Percentiles rank a stretch among this genome's conserved stretches.
Evolutionary conservation across 768 basidiomycete genomes (phyloP).

Genomic region (Amanita rubescens): DNA sequence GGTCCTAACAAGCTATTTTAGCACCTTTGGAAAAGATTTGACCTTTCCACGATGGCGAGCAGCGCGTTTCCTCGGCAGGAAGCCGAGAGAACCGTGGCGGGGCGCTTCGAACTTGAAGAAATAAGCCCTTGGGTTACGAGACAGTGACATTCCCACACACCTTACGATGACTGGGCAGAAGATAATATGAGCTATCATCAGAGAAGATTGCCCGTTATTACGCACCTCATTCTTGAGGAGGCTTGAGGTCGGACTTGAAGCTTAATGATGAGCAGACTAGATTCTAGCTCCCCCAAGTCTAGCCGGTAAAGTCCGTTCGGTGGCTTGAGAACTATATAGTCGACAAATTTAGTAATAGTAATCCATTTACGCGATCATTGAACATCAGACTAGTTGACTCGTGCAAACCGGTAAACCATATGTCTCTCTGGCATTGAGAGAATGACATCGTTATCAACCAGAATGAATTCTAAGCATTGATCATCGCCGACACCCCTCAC

Average conservation of each 20-base stretch:
- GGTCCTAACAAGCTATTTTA: conserved; percentile 16
- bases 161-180: conserved; percentile 72
- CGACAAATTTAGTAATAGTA: conserved; percentile 3
- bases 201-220: conserved; percentile 11
- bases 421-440: too few species aligned
- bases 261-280: conserved; percentile 22
- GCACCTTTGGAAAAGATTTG: conserved; percentile 97
- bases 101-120: conserved; percentile 86
- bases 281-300: conserved; percentile 16
- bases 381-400: too few species aligned
- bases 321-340: conserved; percentile 38
- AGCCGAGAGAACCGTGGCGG: conserved; percentile 96
- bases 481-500: neutral
- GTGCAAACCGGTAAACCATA: too few species aligned
- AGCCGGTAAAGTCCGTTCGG: conserved; percentile 30
- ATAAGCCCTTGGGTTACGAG: conserved; percentile 8
- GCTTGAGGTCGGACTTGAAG: conserved; percentile 35
- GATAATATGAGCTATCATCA: neutral
- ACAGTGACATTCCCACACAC: conserved; percentile 30
- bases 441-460: neutral
- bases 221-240: conserved; percentile 61
- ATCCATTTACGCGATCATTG: neutral
- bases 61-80: conserved; percentile 93
- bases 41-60: conserved; percentile 98
- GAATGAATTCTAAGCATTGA: too few species aligned